These are phyloP conservation scores for Pyricularia pennisetigena DNA, from an alignment of 2,329 filamentous ascomycete species.

Conservation along the genomic window DNA sequence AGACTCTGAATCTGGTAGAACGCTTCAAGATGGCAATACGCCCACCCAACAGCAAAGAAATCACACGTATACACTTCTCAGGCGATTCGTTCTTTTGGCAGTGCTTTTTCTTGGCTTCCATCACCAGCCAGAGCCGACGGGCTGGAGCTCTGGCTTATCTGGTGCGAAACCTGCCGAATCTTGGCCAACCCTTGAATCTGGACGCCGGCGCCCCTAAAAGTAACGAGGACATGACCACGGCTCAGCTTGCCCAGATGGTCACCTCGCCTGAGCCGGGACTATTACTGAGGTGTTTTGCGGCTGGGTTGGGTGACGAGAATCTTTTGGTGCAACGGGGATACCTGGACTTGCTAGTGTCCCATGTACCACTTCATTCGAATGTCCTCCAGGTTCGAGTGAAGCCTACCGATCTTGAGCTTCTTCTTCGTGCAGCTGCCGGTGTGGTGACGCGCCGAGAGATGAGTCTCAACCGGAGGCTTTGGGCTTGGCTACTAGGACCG, in stretches of 20 bases:
- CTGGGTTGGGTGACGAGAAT: slow-evolving; percentile 79
- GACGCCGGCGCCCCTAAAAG: background rate
- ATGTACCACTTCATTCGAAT: slow-evolving; percentile 74
- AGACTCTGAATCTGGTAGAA: slow-evolving; percentile 69
- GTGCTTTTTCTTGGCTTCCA: slow-evolving; percentile 86
- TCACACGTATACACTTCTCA: slow-evolving; percentile 42
- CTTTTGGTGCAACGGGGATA: slow-evolving; percentile 89
- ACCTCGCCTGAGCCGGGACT: slow-evolving; percentile 86
- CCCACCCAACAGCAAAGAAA: slow-evolving; percentile 37
- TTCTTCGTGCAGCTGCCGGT: slow-evolving; percentile 74
- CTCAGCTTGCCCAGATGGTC: slow-evolving; percentile 52
- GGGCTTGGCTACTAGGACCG: slow-evolving; percentile 90
- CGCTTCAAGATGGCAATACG: slow-evolving; percentile 63
- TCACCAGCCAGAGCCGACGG: slow-evolving; percentile 78
- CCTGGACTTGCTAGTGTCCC: slow-evolving; percentile 81
- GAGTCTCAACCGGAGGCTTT: slow-evolving; percentile 90
- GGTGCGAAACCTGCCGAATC: slow-evolving; percentile 63
- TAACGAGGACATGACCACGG: background rate
- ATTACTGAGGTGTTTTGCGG: slow-evolving; percentile 82
- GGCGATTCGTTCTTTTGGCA: slow-evolving; percentile 95
- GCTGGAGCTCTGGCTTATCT: slow-evolving; percentile 85
- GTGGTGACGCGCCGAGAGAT: slow-evolving; percentile 89
- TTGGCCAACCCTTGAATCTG: slow-evolving; percentile 33
- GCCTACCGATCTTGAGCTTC: slow-evolving; percentile 64
- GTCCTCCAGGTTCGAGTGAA: slow-evolving; percentile 71